phyloP scores from a whole-genome alignment of 2,329 filamentous ascomycete genomes.

The Exophiala viscosa region DNA sequence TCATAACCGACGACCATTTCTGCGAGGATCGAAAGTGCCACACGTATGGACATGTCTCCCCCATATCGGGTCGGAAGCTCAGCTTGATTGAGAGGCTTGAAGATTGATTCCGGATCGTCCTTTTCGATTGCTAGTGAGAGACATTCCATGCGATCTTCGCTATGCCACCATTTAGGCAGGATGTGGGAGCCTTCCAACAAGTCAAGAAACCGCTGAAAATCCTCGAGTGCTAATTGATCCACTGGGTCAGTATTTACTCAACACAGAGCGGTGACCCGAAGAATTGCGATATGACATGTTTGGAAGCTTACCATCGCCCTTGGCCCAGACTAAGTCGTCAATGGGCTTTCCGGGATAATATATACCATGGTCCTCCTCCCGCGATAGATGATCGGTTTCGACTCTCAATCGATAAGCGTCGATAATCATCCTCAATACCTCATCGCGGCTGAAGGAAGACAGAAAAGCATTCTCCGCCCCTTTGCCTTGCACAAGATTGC shows the following conservation, averaged over 20 bases:
- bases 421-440: slow-evolving; percentile 28
- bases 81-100: slow-evolving; percentile 24
- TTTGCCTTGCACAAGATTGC: slow-evolving; percentile 28
- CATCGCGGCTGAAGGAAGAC: slow-evolving; percentile 25
- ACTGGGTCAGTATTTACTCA: neutral
- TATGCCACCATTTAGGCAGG: slow-evolving; percentile 36
- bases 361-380: slow-evolving; percentile 25
- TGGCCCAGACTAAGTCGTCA: slow-evolving; percentile 34
- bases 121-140: slow-evolving; percentile 23
- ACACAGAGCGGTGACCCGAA: neutral
- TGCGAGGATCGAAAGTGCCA: slow-evolving; percentile 24
- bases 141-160: slow-evolving; percentile 28
- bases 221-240: slow-evolving; percentile 16
- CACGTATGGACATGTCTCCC: slow-evolving; percentile 23
- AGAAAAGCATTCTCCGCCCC: slow-evolving; percentile 27
- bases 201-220: slow-evolving; percentile 40
- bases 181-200: slow-evolving; percentile 31
- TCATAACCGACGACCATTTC: slow-evolving; percentile 29
- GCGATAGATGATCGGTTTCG: slow-evolving; percentile 30
- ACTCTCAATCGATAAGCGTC: slow-evolving; percentile 33
- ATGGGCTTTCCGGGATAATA: slow-evolving; percentile 32
- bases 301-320: slow-evolving; percentile 17
- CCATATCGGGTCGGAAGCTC: slow-evolving; percentile 26
- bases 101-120: slow-evolving; percentile 23
- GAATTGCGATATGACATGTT: neutral